These are phyloP conservation scores for Alternaria hordeiaustralica DNA, from an alignment of 2,329 filamentous ascomycete genomes.

Conservation along the genomic window DNA sequence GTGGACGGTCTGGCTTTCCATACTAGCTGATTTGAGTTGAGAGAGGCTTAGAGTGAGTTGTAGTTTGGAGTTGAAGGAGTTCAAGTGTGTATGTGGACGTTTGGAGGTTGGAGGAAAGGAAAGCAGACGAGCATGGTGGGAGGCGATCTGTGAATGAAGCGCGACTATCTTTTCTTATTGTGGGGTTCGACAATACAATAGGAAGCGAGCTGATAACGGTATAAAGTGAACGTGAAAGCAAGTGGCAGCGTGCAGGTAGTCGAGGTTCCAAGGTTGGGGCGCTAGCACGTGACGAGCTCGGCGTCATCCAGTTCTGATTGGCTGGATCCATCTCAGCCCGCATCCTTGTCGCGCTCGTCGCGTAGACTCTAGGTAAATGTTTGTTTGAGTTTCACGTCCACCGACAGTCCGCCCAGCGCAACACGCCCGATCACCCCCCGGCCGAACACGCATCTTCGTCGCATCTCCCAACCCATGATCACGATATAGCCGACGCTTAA, in stretches of 20 bases:
- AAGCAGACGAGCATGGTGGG: constrained; percentile 24
- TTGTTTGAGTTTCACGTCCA: constrained; percentile 32
- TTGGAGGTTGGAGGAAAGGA: constrained; percentile 16
- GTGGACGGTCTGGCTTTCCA: background rate
- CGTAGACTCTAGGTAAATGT: constrained; percentile 28
- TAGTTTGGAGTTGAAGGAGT: background rate
- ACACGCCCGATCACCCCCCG: constrained; percentile 13
- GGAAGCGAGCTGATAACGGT: background rate
- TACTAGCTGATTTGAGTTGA: background rate
- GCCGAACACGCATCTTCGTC: background rate
- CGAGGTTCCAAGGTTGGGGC: background rate
- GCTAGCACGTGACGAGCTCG: constrained; percentile 19
- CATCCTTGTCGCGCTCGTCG: constrained; percentile 33
- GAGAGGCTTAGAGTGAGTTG: background rate
- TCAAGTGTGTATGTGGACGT: constrained; percentile 24
- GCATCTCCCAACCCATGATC: constrained; percentile 24
- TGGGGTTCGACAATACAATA: constrained; percentile 5
- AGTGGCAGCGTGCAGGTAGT: background rate
- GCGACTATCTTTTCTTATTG: constrained; percentile 11
- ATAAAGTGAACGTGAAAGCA: constrained; percentile 7
- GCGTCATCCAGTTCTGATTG: constrained; percentile 25
- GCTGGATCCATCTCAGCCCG: constrained; percentile 16
- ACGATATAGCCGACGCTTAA: constrained; percentile 19
- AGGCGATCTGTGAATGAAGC: constrained; percentile 1
- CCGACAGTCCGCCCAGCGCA: constrained; percentile 14